Evolutionary conservation across 495 filamentous ascomycete genomes (phyloP).

Genomic region (Xylaria sp.): DNA sequence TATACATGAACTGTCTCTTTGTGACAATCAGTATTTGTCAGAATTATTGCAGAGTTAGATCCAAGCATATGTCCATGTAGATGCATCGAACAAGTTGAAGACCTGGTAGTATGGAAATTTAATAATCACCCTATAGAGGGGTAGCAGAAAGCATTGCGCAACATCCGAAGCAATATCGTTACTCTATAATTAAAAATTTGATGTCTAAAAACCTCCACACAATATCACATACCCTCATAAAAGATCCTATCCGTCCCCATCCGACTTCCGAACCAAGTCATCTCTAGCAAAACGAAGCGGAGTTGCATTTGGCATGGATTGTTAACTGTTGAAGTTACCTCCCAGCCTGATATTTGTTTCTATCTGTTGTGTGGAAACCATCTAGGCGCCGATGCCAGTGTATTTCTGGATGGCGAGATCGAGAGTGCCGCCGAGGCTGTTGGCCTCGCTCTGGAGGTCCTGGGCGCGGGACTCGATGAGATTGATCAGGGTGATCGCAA

Average conservation of each 20-base stretch:
- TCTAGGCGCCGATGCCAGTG: conserved; percentile 1
- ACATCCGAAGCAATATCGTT: background rate
- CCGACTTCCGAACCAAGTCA: background rate
- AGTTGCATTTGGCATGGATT: background rate
- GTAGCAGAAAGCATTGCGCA: background rate
- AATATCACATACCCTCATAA: background rate
- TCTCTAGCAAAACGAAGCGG: background rate
- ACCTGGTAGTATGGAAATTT: too few species aligned
- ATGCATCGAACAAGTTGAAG: too few species aligned
- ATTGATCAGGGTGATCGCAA: conserved; percentile 30
- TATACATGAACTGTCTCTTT: too few species aligned
- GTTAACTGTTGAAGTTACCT: background rate
- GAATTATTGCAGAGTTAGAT: too few species aligned
- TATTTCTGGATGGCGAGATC: conserved; percentile 24
- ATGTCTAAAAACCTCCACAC: background rate
- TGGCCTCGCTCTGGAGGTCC: conserved; percentile 23
- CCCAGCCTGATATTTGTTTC: background rate
- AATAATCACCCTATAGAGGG: too few species aligned
- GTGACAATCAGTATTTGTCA: too few species aligned
- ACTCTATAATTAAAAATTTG: background rate
- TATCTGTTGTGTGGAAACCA: background rate
- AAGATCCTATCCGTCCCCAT: background rate
- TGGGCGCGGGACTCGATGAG: background rate
- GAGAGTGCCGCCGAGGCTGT: conserved; percentile 28
- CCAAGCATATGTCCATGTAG: too few species aligned